A percentile compares a stretch with the other conserved stretches of the same genome.
phyloP scores from a whole-genome alignment of 257 asterid species.

The Prunella vulgaris region DNA sequence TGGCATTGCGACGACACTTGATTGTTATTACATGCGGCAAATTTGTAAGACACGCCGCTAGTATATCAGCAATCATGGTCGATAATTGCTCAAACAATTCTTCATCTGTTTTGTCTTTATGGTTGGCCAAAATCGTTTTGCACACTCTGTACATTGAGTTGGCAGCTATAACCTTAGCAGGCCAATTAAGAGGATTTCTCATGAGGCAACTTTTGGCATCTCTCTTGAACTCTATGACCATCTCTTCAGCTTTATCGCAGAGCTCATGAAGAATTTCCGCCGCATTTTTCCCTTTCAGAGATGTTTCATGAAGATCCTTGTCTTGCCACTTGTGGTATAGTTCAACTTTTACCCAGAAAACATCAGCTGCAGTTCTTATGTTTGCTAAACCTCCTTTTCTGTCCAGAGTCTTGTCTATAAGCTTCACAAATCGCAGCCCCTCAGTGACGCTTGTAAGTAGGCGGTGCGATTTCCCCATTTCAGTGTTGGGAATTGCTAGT shows the following conservation, averaged over 20 bases:
- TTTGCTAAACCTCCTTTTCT: slow-evolving; percentile 15
- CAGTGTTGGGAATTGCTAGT: slow-evolving; percentile 36
- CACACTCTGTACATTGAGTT: slow-evolving; percentile 38
- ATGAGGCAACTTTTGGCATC: slow-evolving; percentile 18
- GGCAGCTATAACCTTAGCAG: slow-evolving; percentile 35
- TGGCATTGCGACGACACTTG: slow-evolving; percentile 36
- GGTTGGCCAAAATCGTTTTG: slow-evolving; percentile 19
- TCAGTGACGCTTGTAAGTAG: slow-evolving; percentile 29
- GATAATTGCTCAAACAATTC: slow-evolving; percentile 21
- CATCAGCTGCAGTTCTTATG: slow-evolving; percentile 34
- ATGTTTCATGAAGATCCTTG: slow-evolving; percentile 21
- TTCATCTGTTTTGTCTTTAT: slow-evolving; percentile 23
- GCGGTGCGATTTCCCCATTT: not conserved
- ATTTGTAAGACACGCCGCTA: slow-evolving; percentile 38
- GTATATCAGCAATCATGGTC: slow-evolving; percentile 33
- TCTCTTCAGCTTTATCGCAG: slow-evolving; percentile 21
- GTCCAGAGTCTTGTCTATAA: slow-evolving; percentile 23
- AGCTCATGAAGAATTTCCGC: slow-evolving; percentile 24
- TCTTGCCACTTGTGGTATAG: slow-evolving; percentile 34
- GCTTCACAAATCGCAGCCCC: slow-evolving; percentile 27
- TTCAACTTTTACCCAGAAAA: slow-evolving; percentile 36
- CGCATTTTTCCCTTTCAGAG: slow-evolving; percentile 10
- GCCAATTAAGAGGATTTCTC: slow-evolving; percentile 39
- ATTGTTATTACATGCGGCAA: slow-evolving; percentile 24
- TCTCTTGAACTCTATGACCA: slow-evolving; percentile 27